Evolutionary conservation across 2,329 filamentous ascomycete species (phyloP).

Genomic region (Ascochyta pisi): DNA sequence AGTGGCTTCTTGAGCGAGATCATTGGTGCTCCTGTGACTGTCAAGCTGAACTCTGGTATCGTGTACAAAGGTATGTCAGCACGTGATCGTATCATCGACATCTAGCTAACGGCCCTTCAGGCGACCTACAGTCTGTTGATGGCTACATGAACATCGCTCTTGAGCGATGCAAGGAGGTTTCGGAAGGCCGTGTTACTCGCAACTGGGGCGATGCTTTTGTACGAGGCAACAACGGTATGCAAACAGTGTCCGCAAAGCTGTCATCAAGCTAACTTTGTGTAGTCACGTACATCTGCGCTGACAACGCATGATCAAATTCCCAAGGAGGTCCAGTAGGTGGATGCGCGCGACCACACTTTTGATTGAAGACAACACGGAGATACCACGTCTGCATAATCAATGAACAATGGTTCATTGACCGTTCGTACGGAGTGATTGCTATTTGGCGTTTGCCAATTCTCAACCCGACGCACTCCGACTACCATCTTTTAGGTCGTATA

Average conservation of each 20-base stretch:
- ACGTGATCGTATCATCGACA: neutral
- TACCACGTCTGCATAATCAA: conserved; percentile 6
- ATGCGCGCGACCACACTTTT: neutral
- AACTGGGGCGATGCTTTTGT: conserved; percentile 95
- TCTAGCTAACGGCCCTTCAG: conserved; percentile 55
- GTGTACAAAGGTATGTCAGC: conserved; percentile 82
- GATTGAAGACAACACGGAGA: conserved; percentile 8
- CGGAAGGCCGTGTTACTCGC: conserved; percentile 81
- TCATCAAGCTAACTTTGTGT: conserved; percentile 16
- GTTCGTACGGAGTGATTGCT: neutral
- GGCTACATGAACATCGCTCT: conserved; percentile 99
- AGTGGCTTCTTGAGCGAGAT: conserved; percentile 93
- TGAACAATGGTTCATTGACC: conserved; percentile 1
- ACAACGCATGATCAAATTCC: conserved; percentile 29
- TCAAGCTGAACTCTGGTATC: conserved; percentile 98
- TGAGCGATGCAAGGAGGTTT: conserved; percentile 91
- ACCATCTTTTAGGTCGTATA: neutral
- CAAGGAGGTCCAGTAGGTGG: neutral
- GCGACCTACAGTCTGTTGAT: conserved; percentile 94
- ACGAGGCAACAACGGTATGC: conserved; percentile 87
- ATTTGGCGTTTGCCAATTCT: neutral
- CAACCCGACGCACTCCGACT: neutral
- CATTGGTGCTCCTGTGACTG: conserved; percentile 90
- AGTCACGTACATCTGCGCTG: conserved; percentile 45
- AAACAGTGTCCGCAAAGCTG: neutral